Evolutionary conservation across 148 eudicot species (phyloP).

Genomic region (Rheum nobile): DNA sequence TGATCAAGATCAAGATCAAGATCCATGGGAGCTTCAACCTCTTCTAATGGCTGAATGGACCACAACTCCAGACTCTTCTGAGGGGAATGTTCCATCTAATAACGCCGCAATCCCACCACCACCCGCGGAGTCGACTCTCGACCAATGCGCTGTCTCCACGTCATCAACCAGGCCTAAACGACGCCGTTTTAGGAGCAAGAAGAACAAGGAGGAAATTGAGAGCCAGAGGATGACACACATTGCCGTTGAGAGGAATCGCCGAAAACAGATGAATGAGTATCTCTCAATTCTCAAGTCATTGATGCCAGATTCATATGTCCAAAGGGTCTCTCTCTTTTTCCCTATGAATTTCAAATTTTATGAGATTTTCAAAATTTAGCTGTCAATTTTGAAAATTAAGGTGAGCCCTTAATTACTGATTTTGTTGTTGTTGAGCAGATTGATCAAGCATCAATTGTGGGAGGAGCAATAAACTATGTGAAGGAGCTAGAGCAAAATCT

Average conservation of each 20-base stretch:
- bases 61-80: not conserved
- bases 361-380: no score
- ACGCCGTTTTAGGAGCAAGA: slow-evolving; percentile 25
- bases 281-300: slow-evolving; percentile 31
- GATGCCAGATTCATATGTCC: slow-evolving; percentile 60
- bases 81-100: not conserved
- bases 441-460: slow-evolving; percentile 43
- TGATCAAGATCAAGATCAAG: not conserved
- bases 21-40: not conserved
- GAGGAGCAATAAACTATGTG: slow-evolving; percentile 43
- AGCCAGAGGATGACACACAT: slow-evolving; percentile 75
- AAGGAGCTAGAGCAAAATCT: slow-evolving; percentile 36
- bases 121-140: not conserved
- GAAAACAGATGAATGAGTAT: slow-evolving; percentile 69
- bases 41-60: slow-evolving; percentile 1
- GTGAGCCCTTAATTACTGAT: no score
- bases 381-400: no score
- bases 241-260: slow-evolving; percentile 51
- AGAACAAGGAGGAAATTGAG: slow-evolving; percentile 52
- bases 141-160: not conserved
- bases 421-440: slow-evolving; percentile 11
- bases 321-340: slow-evolving; percentile 26
- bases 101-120: not conserved
- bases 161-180: slow-evolving; percentile 22
- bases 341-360: not conserved